These are phyloP conservation scores for Emergomyces pasteurianus DNA, from an alignment of 2,329 filamentous ascomycete species.

Conservation along the genomic window DNA sequence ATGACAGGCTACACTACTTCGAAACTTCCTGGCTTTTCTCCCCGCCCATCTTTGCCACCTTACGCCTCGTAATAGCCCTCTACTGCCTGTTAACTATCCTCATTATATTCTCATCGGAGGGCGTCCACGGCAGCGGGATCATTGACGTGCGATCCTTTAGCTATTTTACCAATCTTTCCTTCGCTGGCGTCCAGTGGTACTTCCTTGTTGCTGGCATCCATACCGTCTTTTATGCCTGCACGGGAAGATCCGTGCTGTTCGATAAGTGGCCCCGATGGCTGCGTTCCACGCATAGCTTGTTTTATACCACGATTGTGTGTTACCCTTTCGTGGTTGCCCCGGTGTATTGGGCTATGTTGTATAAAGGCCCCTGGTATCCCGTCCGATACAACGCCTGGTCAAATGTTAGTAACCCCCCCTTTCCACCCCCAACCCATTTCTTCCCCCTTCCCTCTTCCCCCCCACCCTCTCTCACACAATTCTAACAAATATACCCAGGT, in stretches of 20 bases:
- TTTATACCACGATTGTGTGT: slow-evolving; percentile 51
- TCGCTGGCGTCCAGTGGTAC: slow-evolving; percentile 76
- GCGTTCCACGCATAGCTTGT: slow-evolving; percentile 52
- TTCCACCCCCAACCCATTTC: slow-evolving; percentile 1
- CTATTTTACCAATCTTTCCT: slow-evolving; percentile 72
- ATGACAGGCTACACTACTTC: slow-evolving; percentile 49
- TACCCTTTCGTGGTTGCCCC: slow-evolving; percentile 59
- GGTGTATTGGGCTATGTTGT: slow-evolving; percentile 58
- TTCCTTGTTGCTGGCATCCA: slow-evolving; percentile 56
- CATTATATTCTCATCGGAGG: slow-evolving; percentile 56
- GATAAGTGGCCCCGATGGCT: slow-evolving; percentile 48
- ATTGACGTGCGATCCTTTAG: slow-evolving; percentile 51
- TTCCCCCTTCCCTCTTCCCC: background rate
- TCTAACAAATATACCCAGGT: slow-evolving; percentile 29
- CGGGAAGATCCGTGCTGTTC: slow-evolving; percentile 43
- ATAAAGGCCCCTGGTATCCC: slow-evolving; percentile 40
- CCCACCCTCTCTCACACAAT: too few species aligned
- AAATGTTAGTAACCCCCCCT: slow-evolving; percentile 22
- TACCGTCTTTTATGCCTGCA: slow-evolving; percentile 53
- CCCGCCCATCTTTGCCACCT: slow-evolving; percentile 41
- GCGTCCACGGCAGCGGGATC: slow-evolving; percentile 40
- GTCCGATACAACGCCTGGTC: slow-evolving; percentile 43
- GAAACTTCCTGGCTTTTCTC: slow-evolving; percentile 72
- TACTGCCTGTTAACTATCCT: slow-evolving; percentile 62
- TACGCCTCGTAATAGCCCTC: slow-evolving; percentile 32